These are phyloP conservation scores for Phaffia australis DNA, from an alignment of 768 basidiomycete species.

Conservation along the genomic window DNA sequence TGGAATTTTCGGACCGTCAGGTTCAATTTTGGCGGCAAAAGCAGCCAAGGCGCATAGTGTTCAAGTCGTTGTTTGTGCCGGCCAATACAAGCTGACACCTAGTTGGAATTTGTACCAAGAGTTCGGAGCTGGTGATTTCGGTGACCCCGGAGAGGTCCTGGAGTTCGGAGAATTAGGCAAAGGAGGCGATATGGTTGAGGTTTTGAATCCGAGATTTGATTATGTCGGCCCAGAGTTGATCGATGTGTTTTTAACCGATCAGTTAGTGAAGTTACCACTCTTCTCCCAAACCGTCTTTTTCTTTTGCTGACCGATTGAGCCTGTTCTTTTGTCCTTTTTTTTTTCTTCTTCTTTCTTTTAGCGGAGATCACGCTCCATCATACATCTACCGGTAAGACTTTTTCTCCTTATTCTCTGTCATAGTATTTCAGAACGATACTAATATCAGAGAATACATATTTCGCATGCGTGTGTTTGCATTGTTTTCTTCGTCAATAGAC, in stretches of 20 bases:
- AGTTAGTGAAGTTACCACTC: slow-evolving; percentile 52
- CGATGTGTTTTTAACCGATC: slow-evolving; percentile 89
- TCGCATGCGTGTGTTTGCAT: not conserved
- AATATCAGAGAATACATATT: not conserved
- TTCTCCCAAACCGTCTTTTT: not conserved
- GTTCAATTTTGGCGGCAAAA: slow-evolving; percentile 70
- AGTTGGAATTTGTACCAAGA: slow-evolving; percentile 42
- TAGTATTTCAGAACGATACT: not conserved
- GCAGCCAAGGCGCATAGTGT: slow-evolving; percentile 83
- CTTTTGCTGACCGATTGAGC: not conserved
- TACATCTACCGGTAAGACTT: slow-evolving; percentile 68
- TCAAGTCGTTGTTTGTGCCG: slow-evolving; percentile 84
- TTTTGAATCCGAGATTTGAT: slow-evolving; percentile 92
- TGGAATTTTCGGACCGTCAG: slow-evolving; percentile 81
- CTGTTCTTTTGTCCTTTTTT: too few species aligned
- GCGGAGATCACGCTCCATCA: slow-evolving; percentile 91
- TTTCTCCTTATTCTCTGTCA: not conserved
- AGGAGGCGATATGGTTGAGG: slow-evolving; percentile 74
- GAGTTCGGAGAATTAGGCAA: slow-evolving; percentile 51
- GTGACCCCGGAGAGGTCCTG: slow-evolving; percentile 33
- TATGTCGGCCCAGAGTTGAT: slow-evolving; percentile 87
- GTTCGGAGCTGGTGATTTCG: slow-evolving; percentile 35
- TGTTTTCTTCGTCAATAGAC: slow-evolving; percentile 40
- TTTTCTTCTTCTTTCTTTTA: slow-evolving; percentile 34
- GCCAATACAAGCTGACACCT: slow-evolving; percentile 93